Base-by-base conservation (phyloP, 225 moss, liverwort and hornwort species). In the Bryoerythrophyllum caledonicum region DNA sequence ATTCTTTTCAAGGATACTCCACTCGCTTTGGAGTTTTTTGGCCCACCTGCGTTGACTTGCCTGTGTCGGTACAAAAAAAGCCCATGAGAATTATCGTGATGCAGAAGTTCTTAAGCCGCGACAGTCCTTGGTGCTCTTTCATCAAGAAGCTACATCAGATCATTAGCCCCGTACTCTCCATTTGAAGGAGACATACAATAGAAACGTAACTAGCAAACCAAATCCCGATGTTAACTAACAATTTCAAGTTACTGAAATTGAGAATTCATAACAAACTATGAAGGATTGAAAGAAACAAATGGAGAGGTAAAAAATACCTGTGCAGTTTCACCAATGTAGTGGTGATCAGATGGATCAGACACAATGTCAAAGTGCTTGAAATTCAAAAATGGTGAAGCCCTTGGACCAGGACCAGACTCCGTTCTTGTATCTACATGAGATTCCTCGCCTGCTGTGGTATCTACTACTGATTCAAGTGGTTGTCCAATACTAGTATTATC, bases 21-120 rank as follows among this genome's bases (percentile, higher is more conserved):
- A 99, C 80, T 99, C 99, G 77, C 88, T 91, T 80, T 95, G 99
- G 55, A 95, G 88, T 79, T 93, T 99, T 81, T 92, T 99, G 35
- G 82, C 82, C 99, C 95, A 99, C 80, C 82, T 94, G 61, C 92
- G 91, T 63, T 89, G 83, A 80, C 80, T 81, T 56, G 91, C 80
- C 91, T 97, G 90, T 65, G 75, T 74, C 25, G 46, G 41, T 54
- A 76, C 12, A 69, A 71, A 80, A 53, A 84, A 80, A 83, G 62
- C 2, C 44, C 30, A 65, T 56, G 19, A 58, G 56, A 73, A 55
- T 69, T 30, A 28, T 10, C 30, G n/a, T 40, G 40, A 71, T 30
- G 2, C 57, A 46, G 46, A 74, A 65, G 56, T 65, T 63, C 70
- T 53, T 43, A 57, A 73, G 35, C 44, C 5, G 69, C 27, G 17